These are phyloP conservation scores for Epichloe typhina DNA, from an alignment of 2,329 filamentous ascomycete genomes.

Conservation along the genomic window DNA sequence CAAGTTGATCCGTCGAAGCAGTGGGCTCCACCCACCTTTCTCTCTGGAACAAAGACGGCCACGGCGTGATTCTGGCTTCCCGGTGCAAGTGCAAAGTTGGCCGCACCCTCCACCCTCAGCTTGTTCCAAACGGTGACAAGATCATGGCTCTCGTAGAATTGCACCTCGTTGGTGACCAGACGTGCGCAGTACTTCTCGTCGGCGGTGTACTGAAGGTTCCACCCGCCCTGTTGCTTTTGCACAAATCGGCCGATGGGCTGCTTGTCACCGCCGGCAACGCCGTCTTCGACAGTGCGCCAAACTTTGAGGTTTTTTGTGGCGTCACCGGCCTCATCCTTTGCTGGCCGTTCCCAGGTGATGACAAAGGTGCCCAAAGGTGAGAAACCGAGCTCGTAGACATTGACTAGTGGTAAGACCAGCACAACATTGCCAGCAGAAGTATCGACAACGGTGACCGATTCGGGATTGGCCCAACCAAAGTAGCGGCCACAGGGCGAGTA, in stretches of 20 bases:
- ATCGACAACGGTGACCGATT: conserved; percentile 77
- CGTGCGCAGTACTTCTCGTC: conserved; percentile 92
- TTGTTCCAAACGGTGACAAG: conserved; percentile 88
- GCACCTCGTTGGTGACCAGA: conserved; percentile 90
- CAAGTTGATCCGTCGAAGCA: not conserved
- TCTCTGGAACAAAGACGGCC: conserved; percentile 89
- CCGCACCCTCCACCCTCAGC: conserved; percentile 78
- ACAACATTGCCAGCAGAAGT: conserved; percentile 62
- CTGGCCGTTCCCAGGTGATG: conserved; percentile 90
- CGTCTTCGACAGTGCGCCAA: conserved; percentile 71
- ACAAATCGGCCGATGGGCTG: conserved; percentile 79
- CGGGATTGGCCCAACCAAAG: conserved; percentile 86
- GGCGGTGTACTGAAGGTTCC: conserved; percentile 92
- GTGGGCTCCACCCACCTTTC: conserved; percentile 54
- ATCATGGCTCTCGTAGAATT: conserved; percentile 86
- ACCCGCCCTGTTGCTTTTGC: conserved; percentile 88
- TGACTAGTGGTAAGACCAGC: conserved; percentile 61
- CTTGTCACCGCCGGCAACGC: conserved; percentile 48
- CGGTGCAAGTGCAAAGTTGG: conserved; percentile 79
- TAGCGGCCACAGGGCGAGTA: conserved; percentile 95
- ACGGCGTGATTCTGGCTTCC: conserved; percentile 75
- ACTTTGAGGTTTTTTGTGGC: conserved; percentile 97
- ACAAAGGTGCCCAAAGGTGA: conserved; percentile 85
- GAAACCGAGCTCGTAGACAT: conserved; percentile 90
- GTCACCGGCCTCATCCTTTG: conserved; percentile 87